Percentiles rank a stretch among this genome's conserved stretches.
phyloP scores from a whole-genome alignment of 139 green algal species.

The Haematococcus sp. region DNA sequence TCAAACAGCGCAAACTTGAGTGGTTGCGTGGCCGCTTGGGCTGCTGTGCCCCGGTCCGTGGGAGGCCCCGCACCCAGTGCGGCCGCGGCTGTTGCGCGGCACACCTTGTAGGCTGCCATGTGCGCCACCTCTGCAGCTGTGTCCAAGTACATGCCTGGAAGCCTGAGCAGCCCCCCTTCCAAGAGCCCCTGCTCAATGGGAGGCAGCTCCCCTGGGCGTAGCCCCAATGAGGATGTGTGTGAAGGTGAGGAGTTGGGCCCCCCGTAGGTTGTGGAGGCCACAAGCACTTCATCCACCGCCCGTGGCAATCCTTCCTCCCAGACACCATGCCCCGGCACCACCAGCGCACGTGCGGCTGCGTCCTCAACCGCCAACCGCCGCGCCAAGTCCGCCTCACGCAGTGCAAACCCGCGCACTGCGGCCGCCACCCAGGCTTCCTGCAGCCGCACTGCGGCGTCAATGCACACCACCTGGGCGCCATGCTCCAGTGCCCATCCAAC shows the following conservation, averaged over 20 bases:
- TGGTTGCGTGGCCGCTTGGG: conserved; percentile 1
- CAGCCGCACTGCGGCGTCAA: conserved; percentile 23
- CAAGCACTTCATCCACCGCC: neutral
- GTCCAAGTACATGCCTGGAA: too few relatives aligned
- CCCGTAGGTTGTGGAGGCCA: too few relatives aligned
- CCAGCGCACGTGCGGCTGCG: neutral
- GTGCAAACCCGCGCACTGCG: conserved; percentile 6
- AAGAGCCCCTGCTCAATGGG: too few relatives aligned
- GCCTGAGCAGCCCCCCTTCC: too few relatives aligned
- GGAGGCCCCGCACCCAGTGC: neutral
- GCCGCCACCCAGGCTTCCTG: conserved; percentile 28
- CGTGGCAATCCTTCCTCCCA: neutral
- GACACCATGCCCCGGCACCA: neutral
- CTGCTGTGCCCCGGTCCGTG: neutral
- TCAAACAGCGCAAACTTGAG: conserved; percentile 23
- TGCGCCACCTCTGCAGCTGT: neutral
- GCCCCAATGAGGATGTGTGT: too few relatives aligned
- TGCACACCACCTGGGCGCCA: conserved; percentile 12
- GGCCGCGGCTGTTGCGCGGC: conserved; percentile 19
- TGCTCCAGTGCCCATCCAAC: neutral
- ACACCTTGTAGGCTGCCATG: conserved; percentile 10
- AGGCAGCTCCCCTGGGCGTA: too few relatives aligned
- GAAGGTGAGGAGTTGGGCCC: too few relatives aligned
- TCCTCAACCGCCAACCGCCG: conserved; percentile 13
- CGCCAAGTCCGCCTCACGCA: conserved; percentile 15